Percentiles rank a stretch among this genome's conserved stretches.
phyloP scores from a whole-genome alignment of 768 basidiomycete genomes.

The Tricholoma furcatifolium region DNA sequence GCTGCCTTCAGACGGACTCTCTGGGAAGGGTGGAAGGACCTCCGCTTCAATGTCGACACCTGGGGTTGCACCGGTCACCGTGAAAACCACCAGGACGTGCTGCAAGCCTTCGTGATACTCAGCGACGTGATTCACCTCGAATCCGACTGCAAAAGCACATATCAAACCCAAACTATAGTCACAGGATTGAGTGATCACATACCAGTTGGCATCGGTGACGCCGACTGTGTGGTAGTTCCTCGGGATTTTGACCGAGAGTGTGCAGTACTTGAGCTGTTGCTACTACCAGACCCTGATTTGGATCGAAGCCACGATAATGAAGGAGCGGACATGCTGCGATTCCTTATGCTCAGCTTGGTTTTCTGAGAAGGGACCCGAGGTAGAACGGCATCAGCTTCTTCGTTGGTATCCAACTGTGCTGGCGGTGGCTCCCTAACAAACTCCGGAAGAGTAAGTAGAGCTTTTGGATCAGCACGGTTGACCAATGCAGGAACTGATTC shows the following conservation, averaged over 20 bases:
- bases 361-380: conserved; percentile 17
- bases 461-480: conserved; percentile 36
- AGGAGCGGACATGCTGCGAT: conserved; percentile 60
- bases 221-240: conserved; percentile 2
- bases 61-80: conserved; percentile 46
- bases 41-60: conserved; percentile 64
- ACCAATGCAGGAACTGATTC: conserved; percentile 44
- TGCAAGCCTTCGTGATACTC: conserved; percentile 89
- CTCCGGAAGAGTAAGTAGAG: conserved; percentile 57
- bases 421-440: conserved; percentile 54
- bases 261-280: conserved; percentile 6
- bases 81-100: conserved; percentile 74
- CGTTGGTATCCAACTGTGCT: conserved; percentile 17
- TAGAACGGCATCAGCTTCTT: conserved; percentile 9
- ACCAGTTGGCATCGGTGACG: conserved; percentile 18
- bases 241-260: conserved; percentile 20
- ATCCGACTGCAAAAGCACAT: conserved; percentile 24
- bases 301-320: conserved; percentile 56
- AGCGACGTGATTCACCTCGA: conserved; percentile 51
- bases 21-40: conserved; percentile 49
- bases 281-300: conserved; percentile 23
- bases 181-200: background rate
- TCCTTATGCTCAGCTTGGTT: conserved; percentile 33
- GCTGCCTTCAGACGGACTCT: conserved; percentile 38
- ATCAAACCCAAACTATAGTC: background rate